Conservation (phyloP, 257 asterid genomes). For the Osmanthus fragrans region DNA sequence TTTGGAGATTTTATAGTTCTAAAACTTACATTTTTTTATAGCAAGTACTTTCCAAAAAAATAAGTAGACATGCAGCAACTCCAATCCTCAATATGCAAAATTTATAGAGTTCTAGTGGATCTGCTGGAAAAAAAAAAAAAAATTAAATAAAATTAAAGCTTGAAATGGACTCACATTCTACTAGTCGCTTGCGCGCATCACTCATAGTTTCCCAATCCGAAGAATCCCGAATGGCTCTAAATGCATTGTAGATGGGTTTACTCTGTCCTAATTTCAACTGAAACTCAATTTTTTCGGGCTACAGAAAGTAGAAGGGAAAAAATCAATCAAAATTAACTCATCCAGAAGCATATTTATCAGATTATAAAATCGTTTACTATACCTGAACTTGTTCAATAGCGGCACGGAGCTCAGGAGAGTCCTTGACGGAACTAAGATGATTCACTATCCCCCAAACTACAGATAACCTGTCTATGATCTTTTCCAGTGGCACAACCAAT, state of each 20-base stretch:
- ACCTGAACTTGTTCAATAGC: slow-evolving; percentile 78
- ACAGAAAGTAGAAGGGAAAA: slow-evolving; percentile 18
- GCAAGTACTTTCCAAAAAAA: not conserved
- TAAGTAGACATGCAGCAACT: not conserved
- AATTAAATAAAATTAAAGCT: not conserved
- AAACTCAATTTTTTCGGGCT: slow-evolving; percentile 76
- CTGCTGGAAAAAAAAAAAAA: not conserved
- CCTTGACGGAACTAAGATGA: slow-evolving; percentile 75
- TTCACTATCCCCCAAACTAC: slow-evolving; percentile 78
- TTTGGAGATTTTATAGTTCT: not conserved
- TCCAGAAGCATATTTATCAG: not conserved
- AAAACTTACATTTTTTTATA: too few species aligned
- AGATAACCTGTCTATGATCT: slow-evolving; percentile 55
- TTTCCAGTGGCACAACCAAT: slow-evolving; percentile 81
- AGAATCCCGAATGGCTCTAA: slow-evolving; percentile 59
- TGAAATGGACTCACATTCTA: slow-evolving; percentile 48
- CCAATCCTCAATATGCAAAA: not conserved
- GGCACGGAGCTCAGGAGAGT: slow-evolving; percentile 63
- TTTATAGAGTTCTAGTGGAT: not conserved
- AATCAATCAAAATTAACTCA: not conserved
- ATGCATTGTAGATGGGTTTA: slow-evolving; percentile 64
- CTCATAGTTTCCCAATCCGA: slow-evolving; percentile 56
- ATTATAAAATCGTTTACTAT: not conserved
- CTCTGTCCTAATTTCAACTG: slow-evolving; percentile 70
- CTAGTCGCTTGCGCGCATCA: slow-evolving; percentile 71